phyloP scores from a whole-genome alignment of 805 yeast species.

The Komagataella populi region DNA sequence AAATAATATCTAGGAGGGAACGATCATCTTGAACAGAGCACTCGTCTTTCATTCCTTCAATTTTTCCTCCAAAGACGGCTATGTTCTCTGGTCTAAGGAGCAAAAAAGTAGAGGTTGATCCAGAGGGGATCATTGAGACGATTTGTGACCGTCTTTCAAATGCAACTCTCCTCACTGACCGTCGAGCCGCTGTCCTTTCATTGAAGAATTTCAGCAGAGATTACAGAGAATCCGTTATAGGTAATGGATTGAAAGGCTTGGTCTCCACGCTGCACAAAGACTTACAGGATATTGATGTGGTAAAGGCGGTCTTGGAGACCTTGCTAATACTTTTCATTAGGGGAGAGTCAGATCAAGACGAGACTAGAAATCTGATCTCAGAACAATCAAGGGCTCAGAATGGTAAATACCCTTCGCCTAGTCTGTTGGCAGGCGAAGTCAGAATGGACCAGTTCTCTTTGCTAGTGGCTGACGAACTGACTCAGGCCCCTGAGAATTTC shows the following conservation, averaged over 20 bases:
- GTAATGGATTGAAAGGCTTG: slow-evolving; percentile 69
- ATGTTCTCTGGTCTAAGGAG: slow-evolving; percentile 19
- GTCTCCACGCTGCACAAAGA: slow-evolving; percentile 55
- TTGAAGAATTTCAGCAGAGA: slow-evolving; percentile 81
- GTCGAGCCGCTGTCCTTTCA: slow-evolving; percentile 84
- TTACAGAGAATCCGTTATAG: slow-evolving; percentile 82
- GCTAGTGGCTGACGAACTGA: slow-evolving; percentile 91
- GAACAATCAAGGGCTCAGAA: slow-evolving; percentile 61
- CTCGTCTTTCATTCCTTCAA: neutral
- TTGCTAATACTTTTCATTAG: slow-evolving; percentile 68
- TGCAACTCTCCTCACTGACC: slow-evolving; percentile 68
- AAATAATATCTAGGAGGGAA: neutral
- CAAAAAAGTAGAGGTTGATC: slow-evolving; percentile 28
- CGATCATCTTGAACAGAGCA: neutral
- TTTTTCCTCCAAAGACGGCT: slow-evolving; percentile 12
- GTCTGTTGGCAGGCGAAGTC: slow-evolving; percentile 36
- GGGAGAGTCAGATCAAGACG: slow-evolving; percentile 43
- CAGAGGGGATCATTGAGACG: slow-evolving; percentile 77
- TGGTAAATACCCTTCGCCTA: slow-evolving; percentile 71
- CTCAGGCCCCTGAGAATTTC: slow-evolving; percentile 41
- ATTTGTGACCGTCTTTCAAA: slow-evolving; percentile 79
- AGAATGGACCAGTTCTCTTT: slow-evolving; percentile 74
- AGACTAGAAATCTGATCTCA: slow-evolving; percentile 57
- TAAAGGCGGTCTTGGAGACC: slow-evolving; percentile 77
- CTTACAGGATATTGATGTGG: slow-evolving; percentile 47